A percentile compares a stretch with the other conserved stretches of the same genome.
Conservation (phyloP, 441 rosid species). For the Arabidopsis lyrata region DNA sequence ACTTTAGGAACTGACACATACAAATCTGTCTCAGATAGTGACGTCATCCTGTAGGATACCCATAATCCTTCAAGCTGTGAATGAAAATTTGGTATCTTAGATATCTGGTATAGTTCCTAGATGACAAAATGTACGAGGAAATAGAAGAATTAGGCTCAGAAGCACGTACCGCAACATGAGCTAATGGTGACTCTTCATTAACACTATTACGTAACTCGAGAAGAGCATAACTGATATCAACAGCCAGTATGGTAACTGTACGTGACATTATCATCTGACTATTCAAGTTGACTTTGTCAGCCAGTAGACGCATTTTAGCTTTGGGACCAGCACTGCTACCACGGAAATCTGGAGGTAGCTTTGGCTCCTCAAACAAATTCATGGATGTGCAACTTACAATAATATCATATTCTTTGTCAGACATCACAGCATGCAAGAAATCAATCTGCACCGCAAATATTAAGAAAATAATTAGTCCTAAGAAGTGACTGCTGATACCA, state of each 20-base stretch:
- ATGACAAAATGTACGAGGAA: constrained; percentile 25
- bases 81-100: constrained; percentile 29
- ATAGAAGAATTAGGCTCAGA: constrained; percentile 30
- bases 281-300: constrained; percentile 89
- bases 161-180: constrained; percentile 84
- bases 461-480: constrained; percentile 38
- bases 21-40: constrained; percentile 91
- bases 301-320: constrained; percentile 82
- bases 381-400: constrained; percentile 69
- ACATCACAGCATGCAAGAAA: constrained; percentile 83
- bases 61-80: constrained; percentile 96
- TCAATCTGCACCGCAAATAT: constrained; percentile 73
- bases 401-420: constrained; percentile 92
- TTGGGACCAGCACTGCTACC: constrained; percentile 72
- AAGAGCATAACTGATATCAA: constrained; percentile 87
- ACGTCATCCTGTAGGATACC: constrained; percentile 94
- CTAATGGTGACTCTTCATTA: constrained; percentile 87
- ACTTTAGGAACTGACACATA: constrained; percentile 90
- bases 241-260: constrained; percentile 83
- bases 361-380: constrained; percentile 90
- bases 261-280: constrained; percentile 88
- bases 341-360: constrained; percentile 94
- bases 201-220: constrained; percentile 90
- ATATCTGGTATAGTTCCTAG: constrained; percentile 18
- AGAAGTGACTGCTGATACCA: constrained; percentile 24